Conservation (phyloP, 2,329 filamentous ascomycete genomes). For the Cladosporium cucumerinum region DNA sequence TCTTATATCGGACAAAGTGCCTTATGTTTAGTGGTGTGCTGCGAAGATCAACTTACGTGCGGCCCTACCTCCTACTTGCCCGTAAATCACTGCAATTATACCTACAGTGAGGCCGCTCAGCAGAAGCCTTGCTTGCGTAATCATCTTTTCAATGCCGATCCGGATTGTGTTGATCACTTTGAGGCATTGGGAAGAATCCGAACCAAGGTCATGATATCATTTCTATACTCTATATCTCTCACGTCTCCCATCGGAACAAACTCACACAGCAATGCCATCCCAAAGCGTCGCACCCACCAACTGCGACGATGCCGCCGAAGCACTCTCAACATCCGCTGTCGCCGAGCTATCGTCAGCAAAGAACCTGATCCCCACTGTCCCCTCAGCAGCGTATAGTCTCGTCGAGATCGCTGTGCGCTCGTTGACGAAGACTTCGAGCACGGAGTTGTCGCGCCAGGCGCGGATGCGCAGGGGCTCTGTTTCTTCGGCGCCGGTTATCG, state of each 20-base stretch:
- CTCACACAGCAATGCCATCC: slow-evolving; percentile 23
- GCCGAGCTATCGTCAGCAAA: slow-evolving; percentile 24
- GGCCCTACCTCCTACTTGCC: too few relatives aligned
- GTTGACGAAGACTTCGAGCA: slow-evolving; percentile 48
- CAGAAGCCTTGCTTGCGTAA: neutral
- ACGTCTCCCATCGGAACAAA: neutral
- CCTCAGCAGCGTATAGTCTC: slow-evolving; percentile 27
- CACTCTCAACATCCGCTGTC: neutral
- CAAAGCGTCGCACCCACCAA: slow-evolving; percentile 23
- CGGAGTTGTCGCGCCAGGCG: slow-evolving; percentile 42
- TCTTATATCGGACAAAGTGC: too few relatives aligned
- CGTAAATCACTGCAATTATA: neutral
- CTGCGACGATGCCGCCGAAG: slow-evolving; percentile 16
- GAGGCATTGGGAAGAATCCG: too few relatives aligned
- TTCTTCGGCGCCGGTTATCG: slow-evolving; percentile 3
- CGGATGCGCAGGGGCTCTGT: slow-evolving; percentile 39
- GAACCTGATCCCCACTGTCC: slow-evolving; percentile 25
- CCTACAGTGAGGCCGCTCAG: neutral
- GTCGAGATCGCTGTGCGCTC: slow-evolving; percentile 43
- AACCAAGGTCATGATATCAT: neutral
- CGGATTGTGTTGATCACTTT: neutral
- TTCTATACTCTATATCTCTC: neutral
- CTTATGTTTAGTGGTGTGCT: too few relatives aligned
- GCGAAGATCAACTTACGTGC: too few relatives aligned
- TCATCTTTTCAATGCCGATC: too few relatives aligned